Evolutionary conservation across 192 early-diverging fungal species (phyloP).

Genomic region (Geranomyces michiganensis): DNA sequence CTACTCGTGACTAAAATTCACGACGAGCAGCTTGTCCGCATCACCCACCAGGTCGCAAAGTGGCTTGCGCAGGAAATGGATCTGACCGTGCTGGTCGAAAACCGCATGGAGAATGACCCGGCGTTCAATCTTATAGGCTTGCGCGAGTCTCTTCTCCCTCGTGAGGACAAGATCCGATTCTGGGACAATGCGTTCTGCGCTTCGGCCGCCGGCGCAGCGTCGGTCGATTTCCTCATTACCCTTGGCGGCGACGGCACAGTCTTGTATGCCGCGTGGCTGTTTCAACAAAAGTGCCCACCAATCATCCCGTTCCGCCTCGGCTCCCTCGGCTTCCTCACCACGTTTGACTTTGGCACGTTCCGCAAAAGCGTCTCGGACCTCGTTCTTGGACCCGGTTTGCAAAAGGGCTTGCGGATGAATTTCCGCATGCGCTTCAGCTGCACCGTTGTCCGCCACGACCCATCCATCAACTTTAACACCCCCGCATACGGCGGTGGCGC

Average conservation of each 20-base stretch:
- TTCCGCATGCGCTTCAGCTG: slow-evolving; percentile 91
- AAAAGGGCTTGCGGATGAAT: slow-evolving; percentile 78
- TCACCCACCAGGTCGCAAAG: slow-evolving; percentile 43
- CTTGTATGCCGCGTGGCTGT: slow-evolving; percentile 88
- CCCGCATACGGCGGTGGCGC: not conserved
- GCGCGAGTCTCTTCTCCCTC: not conserved
- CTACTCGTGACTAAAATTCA: slow-evolving; percentile 53
- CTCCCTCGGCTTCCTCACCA: slow-evolving; percentile 88
- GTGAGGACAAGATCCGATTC: slow-evolving; percentile 18
- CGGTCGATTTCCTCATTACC: slow-evolving; percentile 86
- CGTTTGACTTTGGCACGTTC: slow-evolving; percentile 74
- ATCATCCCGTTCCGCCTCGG: slow-evolving; percentile 91
- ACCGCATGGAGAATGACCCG: slow-evolving; percentile 35
- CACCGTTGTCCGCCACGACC: slow-evolving; percentile 59
- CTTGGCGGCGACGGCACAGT: slow-evolving; percentile 98
- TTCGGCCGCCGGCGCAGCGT: slow-evolving; percentile 9
- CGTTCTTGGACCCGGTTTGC: slow-evolving; percentile 58
- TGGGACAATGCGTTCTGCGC: slow-evolving; percentile 33
- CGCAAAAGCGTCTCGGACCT: slow-evolving; percentile 60
- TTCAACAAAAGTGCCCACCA: slow-evolving; percentile 77
- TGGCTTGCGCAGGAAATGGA: slow-evolving; percentile 41
- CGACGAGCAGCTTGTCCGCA: slow-evolving; percentile 40
- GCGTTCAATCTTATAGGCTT: slow-evolving; percentile 20
- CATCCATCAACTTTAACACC: not conserved
- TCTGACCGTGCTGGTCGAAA: slow-evolving; percentile 47